Percentiles rank a stretch among this genome's conserved stretches.
Conservation (phyloP, 352 stramenopile genomes). For the Paralagenidium karlingii region DNA sequence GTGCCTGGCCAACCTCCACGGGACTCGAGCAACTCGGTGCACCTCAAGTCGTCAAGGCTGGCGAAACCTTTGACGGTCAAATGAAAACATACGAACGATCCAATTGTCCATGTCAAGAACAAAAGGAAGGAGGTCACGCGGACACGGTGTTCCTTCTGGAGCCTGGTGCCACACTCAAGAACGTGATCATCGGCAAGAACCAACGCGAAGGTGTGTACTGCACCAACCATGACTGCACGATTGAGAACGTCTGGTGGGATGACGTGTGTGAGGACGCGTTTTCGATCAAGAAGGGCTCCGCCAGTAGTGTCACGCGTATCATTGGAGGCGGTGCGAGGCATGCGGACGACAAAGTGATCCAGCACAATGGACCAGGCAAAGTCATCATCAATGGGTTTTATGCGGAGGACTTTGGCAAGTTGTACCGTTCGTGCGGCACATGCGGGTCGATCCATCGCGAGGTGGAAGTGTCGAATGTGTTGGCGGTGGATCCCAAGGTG, state of each 20-base stretch:
- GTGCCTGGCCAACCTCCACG: slow-evolving; percentile 11
- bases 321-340: slow-evolving; percentile 20
- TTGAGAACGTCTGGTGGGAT: slow-evolving; percentile 44
- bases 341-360: slow-evolving; percentile 35
- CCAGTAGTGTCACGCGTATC: slow-evolving; percentile 15
- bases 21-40: slow-evolving; percentile 10
- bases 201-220: slow-evolving; percentile 37
- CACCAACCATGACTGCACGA: slow-evolving; percentile 18
- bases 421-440: slow-evolving; percentile 27
- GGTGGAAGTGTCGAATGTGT: slow-evolving; percentile 26
- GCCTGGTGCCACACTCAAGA: slow-evolving; percentile 26
- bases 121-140: slow-evolving; percentile 10
- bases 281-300: slow-evolving; percentile 23
- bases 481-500: slow-evolving; percentile 20
- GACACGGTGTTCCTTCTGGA: slow-evolving; percentile 31
- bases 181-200: slow-evolving; percentile 42
- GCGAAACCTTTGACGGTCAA: slow-evolving; percentile 30
- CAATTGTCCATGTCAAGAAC: slow-evolving; percentile 20
- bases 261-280: slow-evolving; percentile 33
- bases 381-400: slow-evolving; percentile 34
- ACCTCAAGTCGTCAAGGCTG: slow-evolving; percentile 17
- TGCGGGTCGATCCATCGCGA: slow-evolving; percentile 22
- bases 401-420: slow-evolving; percentile 25
- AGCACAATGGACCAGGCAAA: slow-evolving; percentile 27
- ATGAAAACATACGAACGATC: slow-evolving; percentile 46